Evolutionary conservation across 306 rosid genomes (phyloP), one percentile per base, ranked within the genome.

Genomic region (Malus sieversii): DNA sequence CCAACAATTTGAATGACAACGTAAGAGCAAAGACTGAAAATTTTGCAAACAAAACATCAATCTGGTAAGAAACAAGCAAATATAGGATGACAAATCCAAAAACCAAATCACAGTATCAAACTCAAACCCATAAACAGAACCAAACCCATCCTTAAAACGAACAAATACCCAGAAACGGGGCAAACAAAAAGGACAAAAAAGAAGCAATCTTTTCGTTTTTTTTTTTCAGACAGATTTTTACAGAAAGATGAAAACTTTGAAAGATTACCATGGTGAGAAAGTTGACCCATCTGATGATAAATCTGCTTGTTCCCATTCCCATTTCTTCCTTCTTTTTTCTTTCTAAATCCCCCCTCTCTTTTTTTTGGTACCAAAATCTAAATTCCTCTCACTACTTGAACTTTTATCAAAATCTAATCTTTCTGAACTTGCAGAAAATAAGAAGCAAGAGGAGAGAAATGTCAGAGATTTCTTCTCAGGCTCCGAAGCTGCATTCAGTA

Each of bases 211-310:
- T 30, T 63, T 30, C 68, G 30, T 12, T 38, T 38, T 38, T 38
- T 35, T 60, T 40, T 42, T 8, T 38, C 42, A 38, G 42, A 7
- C 42, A 35, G 53, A 11, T 22, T 35, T 38, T 35, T n/a, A 52
- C 38, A 40, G 20, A 73, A 22, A 38, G 23, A 23, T 58, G 14
- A 72, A 11, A 66, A 73, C 32, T 6, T 64, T 45, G 32, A 25
- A 80, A 30, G 75, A 33, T 86, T 42, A 92, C 97, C 96, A 90
- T 87, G 70, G 97, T 90, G 75, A 95, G 96, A 80, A 95, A 89
- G 83, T 95, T 95, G 90, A 95, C 82, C 96, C 97, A 95, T 84
- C 97, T 87, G 80, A 92, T 89, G 20, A 95, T 87, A 83, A 95
- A 95, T 78, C 91, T 92, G 88, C 98, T 95, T 8, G 98, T 90